A percentile compares a stretch with the other conserved stretches of the same genome.
Conservation (phyloP, 2,329 filamentous ascomycete species). For the Penicillium sp. region DNA sequence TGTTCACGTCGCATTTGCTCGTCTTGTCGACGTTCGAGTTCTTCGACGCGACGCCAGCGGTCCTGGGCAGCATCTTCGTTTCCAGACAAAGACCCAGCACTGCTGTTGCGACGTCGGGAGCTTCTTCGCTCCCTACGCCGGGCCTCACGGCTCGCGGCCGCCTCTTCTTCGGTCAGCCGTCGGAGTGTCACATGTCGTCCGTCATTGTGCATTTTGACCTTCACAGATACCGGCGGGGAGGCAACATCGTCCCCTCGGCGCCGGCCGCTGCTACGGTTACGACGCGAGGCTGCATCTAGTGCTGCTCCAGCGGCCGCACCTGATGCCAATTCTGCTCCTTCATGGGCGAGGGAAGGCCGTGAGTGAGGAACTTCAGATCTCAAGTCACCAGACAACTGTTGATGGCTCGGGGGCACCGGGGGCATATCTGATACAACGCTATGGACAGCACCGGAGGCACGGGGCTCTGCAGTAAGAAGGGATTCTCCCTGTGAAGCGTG, state of each 20-base stretch:
- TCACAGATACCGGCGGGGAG: constrained; percentile 62
- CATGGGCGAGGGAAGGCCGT: constrained; percentile 12
- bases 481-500: constrained; percentile 35
- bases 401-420: constrained; percentile 41
- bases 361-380: constrained; percentile 22
- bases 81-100: constrained; percentile 43
- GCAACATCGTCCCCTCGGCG: constrained; percentile 43
- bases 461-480: constrained; percentile 31
- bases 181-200: constrained; percentile 62
- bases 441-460: constrained; percentile 31
- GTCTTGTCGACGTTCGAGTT: constrained; percentile 47
- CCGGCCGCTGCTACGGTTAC: constrained; percentile 31
- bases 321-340: constrained; percentile 26
- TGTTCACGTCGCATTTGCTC: constrained; percentile 44
- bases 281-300: constrained; percentile 29
- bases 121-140: constrained; percentile 46
- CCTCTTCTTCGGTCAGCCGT: constrained; percentile 61
- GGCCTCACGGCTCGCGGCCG: constrained; percentile 58
- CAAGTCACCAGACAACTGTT: constrained; percentile 36
- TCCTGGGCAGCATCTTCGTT: constrained; percentile 39
- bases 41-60: constrained; percentile 51
- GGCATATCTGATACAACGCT: constrained; percentile 36
- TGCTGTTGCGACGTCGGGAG: constrained; percentile 42
- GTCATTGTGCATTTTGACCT: constrained; percentile 64
- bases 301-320: constrained; percentile 32